Percentiles rank a stretch among this genome's conserved stretches.
Evolutionary conservation across 2,329 filamentous ascomycete species (phyloP).

Genomic region (Atkinsonella hypoxylon): DNA sequence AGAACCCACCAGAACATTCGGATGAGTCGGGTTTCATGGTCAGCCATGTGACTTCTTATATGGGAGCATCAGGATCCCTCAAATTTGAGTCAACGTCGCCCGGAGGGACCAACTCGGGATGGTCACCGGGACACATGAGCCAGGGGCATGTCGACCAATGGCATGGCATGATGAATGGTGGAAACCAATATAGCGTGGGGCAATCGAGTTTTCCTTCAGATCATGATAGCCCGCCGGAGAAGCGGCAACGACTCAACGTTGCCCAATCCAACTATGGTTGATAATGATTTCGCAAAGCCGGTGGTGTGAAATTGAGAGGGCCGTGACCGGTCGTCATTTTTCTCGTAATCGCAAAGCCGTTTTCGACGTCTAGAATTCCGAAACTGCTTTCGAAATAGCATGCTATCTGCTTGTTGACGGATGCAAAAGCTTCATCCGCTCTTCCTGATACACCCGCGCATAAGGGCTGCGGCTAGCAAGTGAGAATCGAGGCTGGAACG

Average conservation of each 20-base stretch:
- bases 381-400: background rate
- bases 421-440: background rate
- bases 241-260: conserved; percentile 39
- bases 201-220: conserved; percentile 19
- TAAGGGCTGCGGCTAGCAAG: background rate
- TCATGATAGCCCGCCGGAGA: conserved; percentile 35
- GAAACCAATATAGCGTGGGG: conserved; percentile 25
- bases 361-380: background rate
- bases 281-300: conserved; percentile 8
- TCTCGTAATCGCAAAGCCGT: background rate
- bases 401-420: background rate
- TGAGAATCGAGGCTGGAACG: background rate
- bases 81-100: conserved; percentile 46
- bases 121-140: conserved; percentile 39
- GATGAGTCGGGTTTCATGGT: conserved; percentile 23
- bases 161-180: conserved; percentile 34
- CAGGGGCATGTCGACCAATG: conserved; percentile 33
- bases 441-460: background rate
- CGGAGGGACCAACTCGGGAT: conserved; percentile 32
- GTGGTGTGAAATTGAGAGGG: background rate
- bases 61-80: conserved; percentile 21
- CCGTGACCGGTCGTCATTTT: background rate
- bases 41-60: conserved; percentile 21
- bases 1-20: conserved; percentile 41
- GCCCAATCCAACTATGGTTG: conserved; percentile 29